These are phyloP conservation scores for Podila epicladia DNA, from an alignment of 192 early-diverging fungal genomes.

Conservation along the genomic window DNA sequence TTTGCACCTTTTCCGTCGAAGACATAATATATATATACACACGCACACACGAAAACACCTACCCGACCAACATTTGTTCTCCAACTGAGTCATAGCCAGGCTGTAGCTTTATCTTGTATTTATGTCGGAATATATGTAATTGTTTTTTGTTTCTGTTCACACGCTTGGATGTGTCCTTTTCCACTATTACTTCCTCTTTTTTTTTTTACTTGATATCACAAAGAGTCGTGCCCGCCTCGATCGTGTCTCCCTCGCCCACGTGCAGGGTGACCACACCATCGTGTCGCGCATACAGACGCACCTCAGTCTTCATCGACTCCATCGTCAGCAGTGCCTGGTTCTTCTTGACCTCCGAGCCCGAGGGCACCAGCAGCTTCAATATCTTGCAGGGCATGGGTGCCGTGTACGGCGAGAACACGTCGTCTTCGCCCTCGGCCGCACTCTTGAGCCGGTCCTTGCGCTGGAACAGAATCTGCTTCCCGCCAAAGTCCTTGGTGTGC, in stretches of 20 bases:
- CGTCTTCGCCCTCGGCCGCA: conserved; percentile 45
- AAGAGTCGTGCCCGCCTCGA: conserved; percentile 65
- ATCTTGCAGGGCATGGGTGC: conserved; percentile 73
- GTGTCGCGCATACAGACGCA: conserved; percentile 62
- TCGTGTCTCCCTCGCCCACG: conserved; percentile 67
- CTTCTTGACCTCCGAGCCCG: conserved; percentile 62
- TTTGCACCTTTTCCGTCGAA: no score
- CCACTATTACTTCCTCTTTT: no score
- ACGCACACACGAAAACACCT: no score
- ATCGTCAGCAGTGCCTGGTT: conserved; percentile 67
- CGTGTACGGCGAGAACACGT: conserved; percentile 64
- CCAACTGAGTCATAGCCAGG: no score
- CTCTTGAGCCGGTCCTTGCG: conserved; percentile 57
- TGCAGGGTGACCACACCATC: conserved; percentile 63
- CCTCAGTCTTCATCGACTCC: conserved; percentile 75
- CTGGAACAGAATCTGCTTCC: conserved; percentile 55
- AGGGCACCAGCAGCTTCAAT: conserved; percentile 62
- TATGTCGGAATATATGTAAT: no score
- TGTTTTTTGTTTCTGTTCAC: no score
- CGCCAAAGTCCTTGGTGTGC: conserved; percentile 57
- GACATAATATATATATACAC: no score
- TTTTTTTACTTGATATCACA: conserved; percentile 55
- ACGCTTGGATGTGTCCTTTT: no score
- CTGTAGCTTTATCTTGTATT: no score
- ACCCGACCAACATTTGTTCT: no score